A percentile compares a stretch with the other conserved stretches of the same genome.
Evolutionary conservation across 2,329 filamentous ascomycete species (phyloP).

Genomic region (Dactylellina haptotyla): DNA sequence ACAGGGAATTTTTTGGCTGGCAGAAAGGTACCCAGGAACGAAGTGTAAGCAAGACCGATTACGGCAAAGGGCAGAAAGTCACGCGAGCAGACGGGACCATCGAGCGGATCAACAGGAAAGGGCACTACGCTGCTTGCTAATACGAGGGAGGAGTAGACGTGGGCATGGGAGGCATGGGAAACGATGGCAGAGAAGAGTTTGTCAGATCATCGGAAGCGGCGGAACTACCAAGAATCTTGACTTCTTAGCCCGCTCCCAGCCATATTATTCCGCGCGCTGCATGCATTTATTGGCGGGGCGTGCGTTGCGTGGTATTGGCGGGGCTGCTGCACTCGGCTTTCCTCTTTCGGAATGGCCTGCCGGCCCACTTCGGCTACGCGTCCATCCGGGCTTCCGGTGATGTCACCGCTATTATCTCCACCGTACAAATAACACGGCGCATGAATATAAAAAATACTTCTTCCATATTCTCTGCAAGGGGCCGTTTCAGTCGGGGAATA

Average conservation of each 20-base stretch:
- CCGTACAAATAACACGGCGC: too few relatives aligned
- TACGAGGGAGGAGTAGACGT: conserved; percentile 38
- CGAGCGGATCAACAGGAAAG: conserved; percentile 6
- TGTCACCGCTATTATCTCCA: conserved; percentile 2
- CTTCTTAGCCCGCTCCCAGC: conserved; percentile 34
- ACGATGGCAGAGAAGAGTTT: background rate
- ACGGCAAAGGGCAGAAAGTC: conserved; percentile 44
- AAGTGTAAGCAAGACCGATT: conserved; percentile 21
- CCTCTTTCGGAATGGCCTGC: conserved; percentile 18
- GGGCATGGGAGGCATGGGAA: background rate
- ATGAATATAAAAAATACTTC: too few relatives aligned
- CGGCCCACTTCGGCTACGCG: conserved; percentile 35
- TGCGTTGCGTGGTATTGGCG: conserved; percentile 17
- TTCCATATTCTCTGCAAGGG: too few relatives aligned
- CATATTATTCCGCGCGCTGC: background rate
- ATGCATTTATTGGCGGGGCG: background rate
- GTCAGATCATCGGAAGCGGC: conserved; percentile 49
- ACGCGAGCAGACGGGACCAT: conserved; percentile 48
- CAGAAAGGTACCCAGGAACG: conserved; percentile 35
- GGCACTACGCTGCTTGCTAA: conserved; percentile 5
- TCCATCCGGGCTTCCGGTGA: background rate
- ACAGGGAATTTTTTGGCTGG: conserved; percentile 16
- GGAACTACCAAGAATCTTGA: conserved; percentile 43
- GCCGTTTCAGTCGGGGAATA: too few relatives aligned
- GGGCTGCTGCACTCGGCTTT: conserved; percentile 21